These are phyloP conservation scores for Phytophthora capsici DNA, from an alignment of 352 stramenopile genomes.

Conservation along the genomic window DNA sequence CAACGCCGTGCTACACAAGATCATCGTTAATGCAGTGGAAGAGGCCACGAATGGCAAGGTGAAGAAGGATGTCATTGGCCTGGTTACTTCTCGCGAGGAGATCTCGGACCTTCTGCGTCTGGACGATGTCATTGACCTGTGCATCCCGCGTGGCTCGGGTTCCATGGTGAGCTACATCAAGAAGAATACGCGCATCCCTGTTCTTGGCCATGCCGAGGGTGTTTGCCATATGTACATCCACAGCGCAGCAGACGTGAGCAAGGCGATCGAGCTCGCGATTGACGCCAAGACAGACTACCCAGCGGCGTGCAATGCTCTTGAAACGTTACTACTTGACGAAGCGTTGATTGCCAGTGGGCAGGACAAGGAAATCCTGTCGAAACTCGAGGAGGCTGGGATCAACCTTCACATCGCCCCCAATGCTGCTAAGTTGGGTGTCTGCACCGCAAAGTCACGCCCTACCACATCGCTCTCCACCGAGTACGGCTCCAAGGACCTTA, in stretches of 20 bases:
- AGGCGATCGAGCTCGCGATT: conserved; percentile 91
- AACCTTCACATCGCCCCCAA: conserved; percentile 92
- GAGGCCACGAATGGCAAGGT: conserved; percentile 88
- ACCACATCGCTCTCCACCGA: conserved; percentile 91
- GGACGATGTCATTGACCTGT: conserved; percentile 98
- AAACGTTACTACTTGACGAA: conserved; percentile 96
- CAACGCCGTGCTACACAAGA: conserved; percentile 92
- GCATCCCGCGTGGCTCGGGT: conserved; percentile 97
- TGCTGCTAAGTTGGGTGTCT: conserved; percentile 76
- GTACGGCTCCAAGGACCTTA: conserved; percentile 95
- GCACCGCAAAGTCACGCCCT: conserved; percentile 69
- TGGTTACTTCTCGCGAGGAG: conserved; percentile 95
- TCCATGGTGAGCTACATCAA: conserved; percentile 97
- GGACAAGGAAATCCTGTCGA: conserved; percentile 77
- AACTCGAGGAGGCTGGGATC: conserved; percentile 92
- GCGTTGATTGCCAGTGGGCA: conserved; percentile 79
- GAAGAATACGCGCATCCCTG: conserved; percentile 96
- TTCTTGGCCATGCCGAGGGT: conserved; percentile 98
- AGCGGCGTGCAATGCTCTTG: conserved; percentile 97
- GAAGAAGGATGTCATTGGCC: conserved; percentile 92
- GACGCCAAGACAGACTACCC: conserved; percentile 99
- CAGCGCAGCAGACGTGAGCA: conserved; percentile 83
- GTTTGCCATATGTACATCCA: conserved; percentile 99
- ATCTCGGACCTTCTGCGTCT: conserved; percentile 93
- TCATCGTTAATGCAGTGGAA: conserved; percentile 95